A percentile compares a stretch with the other conserved stretches of the same genome.
phyloP scores from a whole-genome alignment of 345 rosid species.

The Camelina neglecta region DNA sequence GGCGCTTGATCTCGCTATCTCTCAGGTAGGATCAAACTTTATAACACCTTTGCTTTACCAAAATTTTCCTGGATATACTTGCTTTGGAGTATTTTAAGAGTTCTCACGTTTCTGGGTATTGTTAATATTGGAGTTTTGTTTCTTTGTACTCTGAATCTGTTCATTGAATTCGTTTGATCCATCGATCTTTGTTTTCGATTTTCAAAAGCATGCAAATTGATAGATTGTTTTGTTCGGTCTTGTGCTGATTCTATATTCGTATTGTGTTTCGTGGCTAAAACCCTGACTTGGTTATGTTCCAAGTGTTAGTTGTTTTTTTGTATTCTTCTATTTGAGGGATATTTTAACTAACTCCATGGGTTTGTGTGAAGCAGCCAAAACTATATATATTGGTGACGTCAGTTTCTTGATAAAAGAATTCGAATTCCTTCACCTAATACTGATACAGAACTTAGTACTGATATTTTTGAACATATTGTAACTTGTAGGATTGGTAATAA shows the following conservation, averaged over 20 bases:
- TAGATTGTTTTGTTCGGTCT: neutral
- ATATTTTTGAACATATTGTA: neutral
- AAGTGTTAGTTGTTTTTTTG: slow-evolving; percentile 1
- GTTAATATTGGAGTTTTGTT: neutral
- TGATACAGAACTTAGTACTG: neutral
- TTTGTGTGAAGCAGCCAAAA: slow-evolving; percentile 2
- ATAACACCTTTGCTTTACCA: neutral
- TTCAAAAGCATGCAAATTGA: slow-evolving; percentile 17
- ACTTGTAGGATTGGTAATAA: neutral
- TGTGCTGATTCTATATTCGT: neutral
- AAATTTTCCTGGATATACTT: neutral
- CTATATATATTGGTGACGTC: neutral
- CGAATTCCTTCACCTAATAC: neutral
- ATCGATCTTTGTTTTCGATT: neutral
- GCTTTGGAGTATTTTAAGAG: neutral
- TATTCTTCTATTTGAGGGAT: slow-evolving; percentile 1
- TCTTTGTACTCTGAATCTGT: neutral
- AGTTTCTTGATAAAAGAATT: slow-evolving; percentile 7
- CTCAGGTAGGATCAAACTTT: slow-evolving; percentile 24
- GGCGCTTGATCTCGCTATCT: neutral
- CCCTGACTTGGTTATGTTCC: slow-evolving; percentile 9
- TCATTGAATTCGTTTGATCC: slow-evolving; percentile 1
- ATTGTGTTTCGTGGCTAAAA: neutral
- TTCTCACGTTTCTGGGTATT: slow-evolving; percentile 8
- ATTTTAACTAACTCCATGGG: slow-evolving; percentile 3